These are phyloP conservation scores for Pichia terricola DNA, from an alignment of 1,139 yeast species.

Conservation along the genomic window DNA sequence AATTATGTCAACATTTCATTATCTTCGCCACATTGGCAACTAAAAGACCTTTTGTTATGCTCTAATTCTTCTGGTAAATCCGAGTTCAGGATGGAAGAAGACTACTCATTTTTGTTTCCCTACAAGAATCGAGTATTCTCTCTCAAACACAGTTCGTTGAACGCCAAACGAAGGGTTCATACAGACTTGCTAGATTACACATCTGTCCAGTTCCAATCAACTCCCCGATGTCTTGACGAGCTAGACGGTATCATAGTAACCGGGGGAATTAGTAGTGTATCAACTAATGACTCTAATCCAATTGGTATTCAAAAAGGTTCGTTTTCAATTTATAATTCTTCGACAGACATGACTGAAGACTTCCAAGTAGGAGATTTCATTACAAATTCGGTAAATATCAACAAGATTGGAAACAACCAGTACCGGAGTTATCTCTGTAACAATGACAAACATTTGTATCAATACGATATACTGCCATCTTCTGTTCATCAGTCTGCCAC, in stretches of 20 bases:
- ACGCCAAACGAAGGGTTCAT: background rate
- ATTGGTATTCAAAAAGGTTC: constrained; percentile 9
- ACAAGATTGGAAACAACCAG: constrained; percentile 27
- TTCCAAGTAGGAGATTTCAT: constrained; percentile 69
- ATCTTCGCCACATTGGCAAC: constrained; percentile 62
- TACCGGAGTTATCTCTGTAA: constrained; percentile 65
- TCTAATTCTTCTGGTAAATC: constrained; percentile 22
- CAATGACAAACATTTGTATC: constrained; percentile 66
- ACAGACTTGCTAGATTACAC: background rate
- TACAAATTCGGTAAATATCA: constrained; percentile 69
- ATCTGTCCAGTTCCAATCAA: constrained; percentile 36
- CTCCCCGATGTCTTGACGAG: constrained; percentile 65
- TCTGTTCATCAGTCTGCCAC: constrained; percentile 28
- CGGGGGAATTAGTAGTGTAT: constrained; percentile 45
- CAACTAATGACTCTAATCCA: background rate
- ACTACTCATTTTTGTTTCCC: constrained; percentile 33
- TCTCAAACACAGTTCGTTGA: constrained; percentile 16
- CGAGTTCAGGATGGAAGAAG: background rate
- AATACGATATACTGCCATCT: constrained; percentile 44
- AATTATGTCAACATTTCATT: constrained; percentile 8
- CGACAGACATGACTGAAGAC: constrained; percentile 37
- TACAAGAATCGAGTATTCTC: constrained; percentile 36
- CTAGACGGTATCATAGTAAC: constrained; percentile 49
- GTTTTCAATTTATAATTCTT: constrained; percentile 21
- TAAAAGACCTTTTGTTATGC: constrained; percentile 59